Conservation (phyloP, 495 filamentous ascomycete genomes). For the Aspergillus biplanus region DNA sequence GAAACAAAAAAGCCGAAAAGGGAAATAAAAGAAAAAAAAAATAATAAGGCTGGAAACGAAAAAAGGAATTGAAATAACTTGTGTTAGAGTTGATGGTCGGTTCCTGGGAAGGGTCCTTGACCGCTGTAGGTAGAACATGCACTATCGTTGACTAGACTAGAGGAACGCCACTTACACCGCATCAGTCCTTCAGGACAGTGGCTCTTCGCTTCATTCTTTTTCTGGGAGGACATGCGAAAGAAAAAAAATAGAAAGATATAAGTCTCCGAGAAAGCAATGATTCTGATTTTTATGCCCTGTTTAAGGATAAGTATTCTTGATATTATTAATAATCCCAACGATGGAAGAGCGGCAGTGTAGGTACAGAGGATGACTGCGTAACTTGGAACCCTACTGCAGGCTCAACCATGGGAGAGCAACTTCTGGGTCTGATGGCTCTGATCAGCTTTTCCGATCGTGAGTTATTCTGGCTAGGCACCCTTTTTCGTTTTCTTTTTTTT, state of each 20-base stretch:
- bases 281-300: slow-evolving; percentile 1
- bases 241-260: not conserved
- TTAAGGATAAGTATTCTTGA: not conserved
- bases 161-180: slow-evolving; percentile 23
- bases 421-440: not conserved
- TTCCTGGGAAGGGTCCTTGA: slow-evolving; percentile 5
- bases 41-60: not conserved
- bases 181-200: slow-evolving; percentile 18
- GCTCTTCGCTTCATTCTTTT: slow-evolving; percentile 4
- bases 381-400: not conserved
- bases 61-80: not conserved
- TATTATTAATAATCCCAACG: slow-evolving; percentile 16
- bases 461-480: not conserved
- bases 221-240: slow-evolving; percentile 7
- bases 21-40: not conserved
- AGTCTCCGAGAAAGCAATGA: not conserved
- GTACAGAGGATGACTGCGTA: not conserved
- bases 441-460: slow-evolving; percentile 23
- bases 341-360: not conserved
- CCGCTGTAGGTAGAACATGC: slow-evolving; percentile 12
- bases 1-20: not conserved
- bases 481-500: slow-evolving; percentile 6
- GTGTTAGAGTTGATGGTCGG: not conserved
- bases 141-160: slow-evolving; percentile 20
- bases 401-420: slow-evolving; percentile 9